Evolutionary conservation across 2,329 filamentous ascomycete genomes (phyloP).

Genomic region (Chalara sp.): DNA sequence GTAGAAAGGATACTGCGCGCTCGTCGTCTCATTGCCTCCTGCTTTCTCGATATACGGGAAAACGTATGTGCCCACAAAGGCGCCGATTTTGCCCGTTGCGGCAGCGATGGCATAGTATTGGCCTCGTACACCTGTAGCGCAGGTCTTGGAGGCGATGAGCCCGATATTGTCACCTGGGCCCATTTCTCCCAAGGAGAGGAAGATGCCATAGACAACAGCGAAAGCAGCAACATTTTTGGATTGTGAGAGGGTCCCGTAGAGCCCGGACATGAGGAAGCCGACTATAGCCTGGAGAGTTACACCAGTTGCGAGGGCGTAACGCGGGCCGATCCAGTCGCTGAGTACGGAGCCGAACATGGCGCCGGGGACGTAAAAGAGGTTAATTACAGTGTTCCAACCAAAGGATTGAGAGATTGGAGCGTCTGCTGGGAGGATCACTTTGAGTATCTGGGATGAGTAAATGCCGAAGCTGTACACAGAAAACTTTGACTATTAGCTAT

Average conservation of each 20-base stretch:
- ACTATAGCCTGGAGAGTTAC: conserved; percentile 68
- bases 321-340: conserved; percentile 73
- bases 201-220: conserved; percentile 73
- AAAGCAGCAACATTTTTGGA: conserved; percentile 65
- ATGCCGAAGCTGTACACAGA: conserved; percentile 79
- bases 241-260: conserved; percentile 63
- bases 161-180: conserved; percentile 92
- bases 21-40: conserved; percentile 47
- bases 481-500: conserved; percentile 43
- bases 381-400: conserved; percentile 84
- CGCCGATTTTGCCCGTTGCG: conserved; percentile 68
- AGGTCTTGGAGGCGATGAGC: conserved; percentile 78
- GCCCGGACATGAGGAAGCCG: conserved; percentile 83
- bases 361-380: conserved; percentile 83
- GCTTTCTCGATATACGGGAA: conserved; percentile 66
- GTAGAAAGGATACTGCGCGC: conserved; percentile 82
- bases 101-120: conserved; percentile 69
- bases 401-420: conserved; percentile 63
- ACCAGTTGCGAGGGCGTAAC: conserved; percentile 64
- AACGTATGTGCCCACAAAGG: conserved; percentile 80
- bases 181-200: conserved; percentile 70
- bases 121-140: conserved; percentile 80
- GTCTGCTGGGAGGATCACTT: conserved; percentile 48
- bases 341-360: conserved; percentile 70
- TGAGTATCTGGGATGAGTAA: conserved; percentile 71